A percentile compares a stretch with the other conserved stretches of the same genome.
phyloP scores from a whole-genome alignment of 306 rosid species.

The Vigna radiata region DNA sequence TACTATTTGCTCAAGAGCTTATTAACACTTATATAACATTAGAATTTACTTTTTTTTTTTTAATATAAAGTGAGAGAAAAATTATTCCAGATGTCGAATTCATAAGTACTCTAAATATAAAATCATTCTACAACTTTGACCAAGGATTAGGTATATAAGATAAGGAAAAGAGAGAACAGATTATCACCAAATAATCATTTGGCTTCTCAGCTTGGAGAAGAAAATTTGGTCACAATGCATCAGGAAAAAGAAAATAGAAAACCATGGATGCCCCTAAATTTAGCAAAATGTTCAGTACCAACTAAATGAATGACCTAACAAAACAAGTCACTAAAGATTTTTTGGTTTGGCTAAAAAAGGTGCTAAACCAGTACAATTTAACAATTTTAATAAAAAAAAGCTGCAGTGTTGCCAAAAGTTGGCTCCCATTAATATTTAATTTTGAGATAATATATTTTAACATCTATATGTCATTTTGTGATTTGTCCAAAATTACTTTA shows the following conservation, averaged over 20 bases:
- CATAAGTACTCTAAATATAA: background rate
- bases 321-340: conserved; percentile 31
- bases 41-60: too few relatives aligned
- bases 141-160: conserved; percentile 4
- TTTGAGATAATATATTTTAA: too few relatives aligned
- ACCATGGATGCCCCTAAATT: conserved; percentile 37
- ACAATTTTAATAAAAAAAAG: conserved; percentile 40
- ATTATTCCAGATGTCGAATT: background rate
- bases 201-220: conserved; percentile 8
- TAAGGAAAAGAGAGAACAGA: background rate
- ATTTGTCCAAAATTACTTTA: too few relatives aligned
- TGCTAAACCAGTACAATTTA: conserved; percentile 11
- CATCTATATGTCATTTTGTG: too few relatives aligned
- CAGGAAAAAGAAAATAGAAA: background rate
- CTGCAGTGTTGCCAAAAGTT: conserved; percentile 22
- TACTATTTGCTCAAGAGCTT: background rate
- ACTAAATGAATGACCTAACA: conserved; percentile 10
- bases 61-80: background rate
- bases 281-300: conserved; percentile 23
- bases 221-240: conserved; percentile 18
- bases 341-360: conserved; percentile 37
- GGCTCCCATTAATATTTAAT: background rate
- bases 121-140: background rate
- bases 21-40: too few relatives aligned
- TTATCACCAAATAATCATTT: background rate